Evolutionary conservation across 345 rosid genomes (phyloP).

Genomic region (Brassica nigra): DNA sequence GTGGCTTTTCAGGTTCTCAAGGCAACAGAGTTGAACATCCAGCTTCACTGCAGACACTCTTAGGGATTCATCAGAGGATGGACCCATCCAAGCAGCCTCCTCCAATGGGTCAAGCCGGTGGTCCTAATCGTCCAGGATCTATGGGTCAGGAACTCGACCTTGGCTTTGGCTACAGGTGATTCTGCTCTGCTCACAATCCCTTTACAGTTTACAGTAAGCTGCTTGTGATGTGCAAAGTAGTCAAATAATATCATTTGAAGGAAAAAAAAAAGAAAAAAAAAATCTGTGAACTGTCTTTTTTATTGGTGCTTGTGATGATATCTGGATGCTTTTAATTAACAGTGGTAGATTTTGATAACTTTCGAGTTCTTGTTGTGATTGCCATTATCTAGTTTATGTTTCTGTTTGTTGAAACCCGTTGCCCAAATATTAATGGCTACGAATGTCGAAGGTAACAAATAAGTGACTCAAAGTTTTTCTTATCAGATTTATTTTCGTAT

Average conservation of each 20-base stretch:
- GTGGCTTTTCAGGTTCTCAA: slow-evolving; percentile 52
- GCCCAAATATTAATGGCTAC: background rate
- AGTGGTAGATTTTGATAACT: slow-evolving; percentile 17
- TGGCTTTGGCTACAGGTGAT: slow-evolving; percentile 66
- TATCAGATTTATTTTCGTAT: background rate
- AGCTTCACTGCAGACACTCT: slow-evolving; percentile 68
- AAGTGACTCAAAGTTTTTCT: background rate
- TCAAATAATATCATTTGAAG: slow-evolving; percentile 15
- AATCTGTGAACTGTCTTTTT: background rate
- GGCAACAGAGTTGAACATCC: slow-evolving; percentile 57
- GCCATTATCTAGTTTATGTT: background rate
- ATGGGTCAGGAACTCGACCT: slow-evolving; percentile 72
- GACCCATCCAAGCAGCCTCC: slow-evolving; percentile 58
- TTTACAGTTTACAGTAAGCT: background rate
- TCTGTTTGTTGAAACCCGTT: background rate
- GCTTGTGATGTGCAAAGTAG: slow-evolving; percentile 35
- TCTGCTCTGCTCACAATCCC: slow-evolving; percentile 19
- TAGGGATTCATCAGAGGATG: slow-evolving; percentile 76
- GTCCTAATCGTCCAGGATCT: slow-evolving; percentile 56
- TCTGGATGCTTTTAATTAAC: background rate
- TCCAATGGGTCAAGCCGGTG: slow-evolving; percentile 45
- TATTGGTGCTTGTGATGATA: slow-evolving; percentile 2
- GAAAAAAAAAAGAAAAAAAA: background rate
- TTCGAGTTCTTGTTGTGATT: background rate
- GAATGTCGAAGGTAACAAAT: background rate